Evolutionary conservation across 176 grass and related monocot species (phyloP).

Genomic region (Triticum dicoccoides): DNA sequence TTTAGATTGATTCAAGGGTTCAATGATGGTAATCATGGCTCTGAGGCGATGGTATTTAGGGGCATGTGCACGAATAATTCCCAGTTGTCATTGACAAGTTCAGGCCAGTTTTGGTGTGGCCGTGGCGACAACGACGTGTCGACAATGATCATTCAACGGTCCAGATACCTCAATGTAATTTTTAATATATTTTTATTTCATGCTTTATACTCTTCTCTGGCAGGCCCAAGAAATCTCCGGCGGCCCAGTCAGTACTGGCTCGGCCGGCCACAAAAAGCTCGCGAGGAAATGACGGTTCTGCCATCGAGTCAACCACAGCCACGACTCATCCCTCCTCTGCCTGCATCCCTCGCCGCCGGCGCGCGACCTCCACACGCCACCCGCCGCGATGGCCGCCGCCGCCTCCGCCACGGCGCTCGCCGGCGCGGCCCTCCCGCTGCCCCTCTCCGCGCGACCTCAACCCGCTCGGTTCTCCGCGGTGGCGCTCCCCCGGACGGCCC

Average conservation of each 20-base stretch:
- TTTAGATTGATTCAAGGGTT: too few species aligned
- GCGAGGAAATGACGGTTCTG: not conserved
- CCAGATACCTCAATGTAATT: too few species aligned
- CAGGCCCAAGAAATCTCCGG: not conserved
- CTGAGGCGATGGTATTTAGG: too few species aligned
- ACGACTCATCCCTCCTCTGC: not conserved
- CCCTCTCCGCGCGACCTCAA: not conserved
- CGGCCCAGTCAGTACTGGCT: too few species aligned
- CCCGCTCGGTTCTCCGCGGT: not conserved
- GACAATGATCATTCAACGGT: too few species aligned
- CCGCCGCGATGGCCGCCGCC: conserved; percentile 37
- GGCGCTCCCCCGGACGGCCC: not conserved
- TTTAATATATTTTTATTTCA: too few species aligned
- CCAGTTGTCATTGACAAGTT: too few species aligned
- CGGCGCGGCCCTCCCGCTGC: not conserved
- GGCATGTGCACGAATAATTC: too few species aligned
- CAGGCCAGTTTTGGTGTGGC: too few species aligned
- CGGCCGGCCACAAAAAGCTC: not conserved
- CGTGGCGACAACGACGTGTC: too few species aligned
- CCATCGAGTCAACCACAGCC: conserved; percentile 14
- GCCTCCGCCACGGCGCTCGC: conserved; percentile 18
- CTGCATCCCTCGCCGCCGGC: conserved; percentile 32
- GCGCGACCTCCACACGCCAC: conserved; percentile 12
- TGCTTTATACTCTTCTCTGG: not conserved
- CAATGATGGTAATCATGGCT: too few species aligned